Percentiles rank a stretch among this genome's conserved stretches.
These are phyloP conservation scores for Bolboschoenoplectus hybrid DNA, from an alignment of 202 grass and related monocot species.

Conservation along the genomic window DNA sequence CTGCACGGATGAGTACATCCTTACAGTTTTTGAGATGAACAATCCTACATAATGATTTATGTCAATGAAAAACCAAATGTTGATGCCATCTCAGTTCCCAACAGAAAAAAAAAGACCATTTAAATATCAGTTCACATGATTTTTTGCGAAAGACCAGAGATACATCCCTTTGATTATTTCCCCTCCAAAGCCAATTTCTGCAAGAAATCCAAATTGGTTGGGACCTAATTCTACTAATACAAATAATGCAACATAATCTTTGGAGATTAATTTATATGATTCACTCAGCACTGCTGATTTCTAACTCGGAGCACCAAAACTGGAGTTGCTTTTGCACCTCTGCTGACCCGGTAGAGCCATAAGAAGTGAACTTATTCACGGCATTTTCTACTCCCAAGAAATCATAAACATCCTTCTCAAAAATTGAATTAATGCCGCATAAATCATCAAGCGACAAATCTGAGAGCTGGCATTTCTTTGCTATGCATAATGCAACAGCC, in stretches of 20 bases:
- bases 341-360: constrained; percentile 76
- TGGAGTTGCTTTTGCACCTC: constrained; percentile 72
- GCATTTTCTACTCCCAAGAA: constrained; percentile 85
- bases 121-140: constrained; percentile 1
- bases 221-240: constrained; percentile 8
- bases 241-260: background rate
- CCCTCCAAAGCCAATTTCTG: background rate
- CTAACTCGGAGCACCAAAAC: constrained; percentile 66
- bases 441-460: constrained; percentile 69
- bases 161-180: background rate
- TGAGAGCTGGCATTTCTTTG: constrained; percentile 76
- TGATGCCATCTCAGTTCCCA: too few relatives aligned
- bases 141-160: background rate
- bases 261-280: constrained; percentile 6
- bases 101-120: too few relatives aligned
- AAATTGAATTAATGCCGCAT: constrained; percentile 63
- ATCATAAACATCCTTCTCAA: constrained; percentile 75
- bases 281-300: constrained; percentile 31
- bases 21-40: too few relatives aligned
- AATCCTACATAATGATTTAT: too few relatives aligned
- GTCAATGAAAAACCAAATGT: too few relatives aligned
- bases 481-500: constrained; percentile 72
- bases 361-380: constrained; percentile 85
- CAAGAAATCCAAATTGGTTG: constrained; percentile 1
- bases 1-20: too few relatives aligned